Evolutionary conservation across 2,329 filamentous ascomycete genomes (phyloP), one percentile per base, ranked within the genome.

Genomic region (Alternaria incomplexa): DNA sequence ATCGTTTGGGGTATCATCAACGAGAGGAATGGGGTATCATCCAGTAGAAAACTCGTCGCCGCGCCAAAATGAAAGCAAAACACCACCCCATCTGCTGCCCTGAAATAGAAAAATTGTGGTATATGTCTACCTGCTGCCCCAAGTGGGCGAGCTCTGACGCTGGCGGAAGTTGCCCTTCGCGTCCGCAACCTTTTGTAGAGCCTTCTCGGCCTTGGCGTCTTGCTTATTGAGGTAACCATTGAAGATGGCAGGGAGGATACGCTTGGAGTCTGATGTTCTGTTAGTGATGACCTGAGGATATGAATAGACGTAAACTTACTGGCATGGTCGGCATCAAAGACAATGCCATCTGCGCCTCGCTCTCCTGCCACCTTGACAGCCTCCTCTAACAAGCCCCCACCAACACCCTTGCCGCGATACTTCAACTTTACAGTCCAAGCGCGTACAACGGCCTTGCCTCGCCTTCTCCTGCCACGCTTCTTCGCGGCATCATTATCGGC

Each of bases 371-470:
- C 78, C 60, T 85, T 85, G 3, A 94, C 89, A 2, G 91, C 92
- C 70, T 92, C 90, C 69, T 90, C 87, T 51, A 97, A 83, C 72
- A 97, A 80, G 30, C 89, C 90, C 44, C 83, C 85, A 3, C 93
- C 93, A 23, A 96, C 83, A 0, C 93, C 93, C 65, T 88, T 87
- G 30, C 87, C 84, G 25, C 93, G 86, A 77, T 93, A 93, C 69
- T 85, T 84, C 54, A 89, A 81, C 74, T 85, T 85, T 2, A 93
- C 92, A 2, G 93, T 95, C 93, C 93, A 97, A 1, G 91, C 93
- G 26, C 91, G 87, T 61, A 97, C 90, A 51, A 93, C 83, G 9
- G 90, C 91, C 65, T 86, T 87, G 56, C 90, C 90, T 36, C 89
- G 88, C 67, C 82, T 83, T 69, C 82, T 81, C 62, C 83, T 73